Evolutionary conservation across 108 stramenopile species (phyloP), one percentile per base, ranked within the genome.

Genomic region (Schizochytrium sp.): DNA sequence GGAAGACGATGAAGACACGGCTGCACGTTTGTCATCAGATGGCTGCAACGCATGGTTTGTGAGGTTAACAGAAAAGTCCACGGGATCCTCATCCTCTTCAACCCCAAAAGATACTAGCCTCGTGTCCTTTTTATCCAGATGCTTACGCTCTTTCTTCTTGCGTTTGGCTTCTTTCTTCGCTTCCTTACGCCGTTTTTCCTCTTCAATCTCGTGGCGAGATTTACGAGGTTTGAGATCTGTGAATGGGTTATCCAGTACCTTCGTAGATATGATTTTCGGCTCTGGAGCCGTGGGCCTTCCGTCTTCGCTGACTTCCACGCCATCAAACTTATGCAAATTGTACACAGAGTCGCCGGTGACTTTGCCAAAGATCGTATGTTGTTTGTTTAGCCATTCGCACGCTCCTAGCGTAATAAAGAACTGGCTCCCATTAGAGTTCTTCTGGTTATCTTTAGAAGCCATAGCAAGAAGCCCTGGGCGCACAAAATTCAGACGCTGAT

Each of bases 361-460:
- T 58, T 96, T 96, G 57, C 97, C 97, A 88, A 97, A 97, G 46
- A 97, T 92, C 42, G 97, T 97, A 90, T 98, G 96, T 89, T 98
- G 96, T 3, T 95, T 94, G 93, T 98, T 95, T 87, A 97, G 93
- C 89, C 95, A 95, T 12, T 95, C 89, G 56, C 96, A 93, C 87
- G 96, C 96, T 89, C 97, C 97, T 53, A 99, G 92, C 13, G 97
- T 99, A 72, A 98, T 91, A 91, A 99, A 99, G 88, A 99, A 99
- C 92, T 99, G 98, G 61, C 95, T 94, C 46, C 95, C 96, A 87
- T 98, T 92, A 73, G 92, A 93, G 61, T 88, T 88, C 15, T 72
- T 91, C 73, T 88, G 76, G 41, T 94, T 91, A 40, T 91, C 94
- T 59, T 91, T 91, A 15, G 50, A 57, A 2, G 98, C 98, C 97